Evolutionary conservation across 352 stramenopile species (phyloP), one percentile per base, ranked within the genome.

Genomic region (Pythium biforme): DNA sequence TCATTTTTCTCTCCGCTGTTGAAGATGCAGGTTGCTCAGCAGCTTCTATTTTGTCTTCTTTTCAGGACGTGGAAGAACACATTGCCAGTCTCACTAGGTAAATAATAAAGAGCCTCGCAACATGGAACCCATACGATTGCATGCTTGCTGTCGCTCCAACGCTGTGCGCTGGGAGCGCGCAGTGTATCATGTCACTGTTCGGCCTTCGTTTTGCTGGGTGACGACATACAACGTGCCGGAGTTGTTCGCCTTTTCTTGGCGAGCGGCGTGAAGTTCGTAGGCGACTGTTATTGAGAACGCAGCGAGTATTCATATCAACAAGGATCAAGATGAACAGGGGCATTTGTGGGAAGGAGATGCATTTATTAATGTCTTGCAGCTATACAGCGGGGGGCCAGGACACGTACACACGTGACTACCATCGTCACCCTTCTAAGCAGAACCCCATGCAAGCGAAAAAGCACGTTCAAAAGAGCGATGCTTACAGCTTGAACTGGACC

Each of bases 401-500:
- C 37, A 43, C 37, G 37, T 14, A 43, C 37, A 43, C 37, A 43
- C 9, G 37, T 54, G 48, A 54, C 48, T 54, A 37, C 48, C 29
- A 54, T 54, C 26, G 48, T 41, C 48, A 34, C 9, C 17, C 14
- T 31, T 41, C 27, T 26, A 37, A 23, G 9, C 17, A 41, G 2
- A 12, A 40, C 25, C 25, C 27, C 27, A 54, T n/a, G 15, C 37
- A 43, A 19, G 37, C 12, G 12, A 43, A 5, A 34, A n/a, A 43
- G 41, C n/a, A 25, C 19, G 4, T 27, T 14, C n/a, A 17, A 14
- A n/a, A 19, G 14, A 27, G n/a, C 2, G 15, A 17, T 37, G 25
- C 52, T 77, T 88, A 90, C 23, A 90, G 64, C 67, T 85, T 87
- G 61, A 90, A 74, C 22, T 70, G 71, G 47, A 89, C 66, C 37